phyloP scores from a whole-genome alignment of 768 basidiomycete species.

The Trametes gibbosa region DNA sequence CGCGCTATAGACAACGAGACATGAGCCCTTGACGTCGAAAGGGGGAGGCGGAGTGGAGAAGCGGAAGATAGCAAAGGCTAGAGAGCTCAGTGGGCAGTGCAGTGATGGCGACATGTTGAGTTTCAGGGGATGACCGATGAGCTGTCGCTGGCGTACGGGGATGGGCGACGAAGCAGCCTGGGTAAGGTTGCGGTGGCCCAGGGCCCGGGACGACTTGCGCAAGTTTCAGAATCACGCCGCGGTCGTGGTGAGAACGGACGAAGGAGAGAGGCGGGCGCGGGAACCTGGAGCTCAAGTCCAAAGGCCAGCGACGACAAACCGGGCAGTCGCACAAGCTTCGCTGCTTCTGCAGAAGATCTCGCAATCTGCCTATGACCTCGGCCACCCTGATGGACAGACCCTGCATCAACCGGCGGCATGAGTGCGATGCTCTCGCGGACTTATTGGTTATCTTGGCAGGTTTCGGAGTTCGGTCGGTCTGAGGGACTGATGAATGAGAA shows the following conservation, averaged over 20 bases:
- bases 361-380: slow-evolving; percentile 12
- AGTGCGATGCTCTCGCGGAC: background rate
- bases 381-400: slow-evolving; percentile 7
- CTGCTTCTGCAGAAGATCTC: slow-evolving; percentile 10
- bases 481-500: background rate
- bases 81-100: slow-evolving; percentile 10
- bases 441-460: background rate
- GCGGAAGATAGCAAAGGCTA: background rate
- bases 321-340: slow-evolving; percentile 4
- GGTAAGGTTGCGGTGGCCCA: slow-evolving; percentile 3
- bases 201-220: background rate
- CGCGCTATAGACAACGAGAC: background rate
- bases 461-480: background rate
- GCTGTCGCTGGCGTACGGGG: slow-evolving; percentile 2
- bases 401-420: slow-evolving; percentile 11
- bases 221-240: slow-evolving; percentile 20
- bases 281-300: background rate
- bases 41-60: background rate
- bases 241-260: slow-evolving; percentile 16
- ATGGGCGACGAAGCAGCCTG: slow-evolving; percentile 7
- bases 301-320: background rate
- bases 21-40: slow-evolving; percentile 7
- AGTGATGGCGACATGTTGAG: slow-evolving; percentile 15
- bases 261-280: background rate
- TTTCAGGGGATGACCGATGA: slow-evolving; percentile 15